These are phyloP conservation scores for Paramecium caudatum DNA, from an alignment of 73 alveolate species.

Conservation along the genomic window DNA sequence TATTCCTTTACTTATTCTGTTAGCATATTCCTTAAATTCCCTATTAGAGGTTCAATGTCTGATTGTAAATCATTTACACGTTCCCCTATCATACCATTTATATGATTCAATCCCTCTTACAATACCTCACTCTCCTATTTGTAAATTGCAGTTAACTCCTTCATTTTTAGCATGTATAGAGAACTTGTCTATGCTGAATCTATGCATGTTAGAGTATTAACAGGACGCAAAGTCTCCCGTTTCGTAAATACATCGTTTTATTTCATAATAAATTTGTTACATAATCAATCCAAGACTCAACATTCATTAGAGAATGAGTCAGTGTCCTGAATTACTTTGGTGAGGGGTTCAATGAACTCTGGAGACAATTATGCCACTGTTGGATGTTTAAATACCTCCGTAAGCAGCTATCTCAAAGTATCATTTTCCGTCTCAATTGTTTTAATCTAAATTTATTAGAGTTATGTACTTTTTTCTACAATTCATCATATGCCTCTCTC, in stretches of 20 bases:
- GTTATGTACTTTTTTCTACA: slow-evolving; percentile 57
- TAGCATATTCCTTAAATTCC: background rate
- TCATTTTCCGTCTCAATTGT: slow-evolving; percentile 36
- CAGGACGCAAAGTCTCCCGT: slow-evolving; percentile 7
- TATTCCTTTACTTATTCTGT: background rate
- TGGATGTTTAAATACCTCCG: slow-evolving; percentile 20
- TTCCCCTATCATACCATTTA: background rate
- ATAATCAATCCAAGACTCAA: slow-evolving; percentile 24
- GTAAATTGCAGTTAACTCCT: slow-evolving; percentile 32
- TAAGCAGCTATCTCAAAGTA: slow-evolving; percentile 23
- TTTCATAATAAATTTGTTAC: slow-evolving; percentile 32
- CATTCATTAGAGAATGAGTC: background rate
- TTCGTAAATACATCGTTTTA: slow-evolving; percentile 55
- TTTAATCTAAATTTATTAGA: background rate
- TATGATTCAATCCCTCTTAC: background rate
- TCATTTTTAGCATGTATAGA: background rate
- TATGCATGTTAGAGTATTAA: slow-evolving; percentile 20
- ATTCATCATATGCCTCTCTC: slow-evolving; percentile 50
- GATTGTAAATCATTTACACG: background rate
- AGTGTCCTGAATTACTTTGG: slow-evolving; percentile 45
- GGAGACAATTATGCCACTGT: slow-evolving; percentile 11
- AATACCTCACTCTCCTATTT: slow-evolving; percentile 10
- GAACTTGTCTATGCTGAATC: slow-evolving; percentile 34
- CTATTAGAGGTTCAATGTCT: slow-evolving; percentile 13
- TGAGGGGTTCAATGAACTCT: slow-evolving; percentile 36